Evolutionary conservation across 805 yeast species (phyloP), one percentile per base, ranked within the genome.

Genomic region (Diddensiella transvaalensis): DNA sequence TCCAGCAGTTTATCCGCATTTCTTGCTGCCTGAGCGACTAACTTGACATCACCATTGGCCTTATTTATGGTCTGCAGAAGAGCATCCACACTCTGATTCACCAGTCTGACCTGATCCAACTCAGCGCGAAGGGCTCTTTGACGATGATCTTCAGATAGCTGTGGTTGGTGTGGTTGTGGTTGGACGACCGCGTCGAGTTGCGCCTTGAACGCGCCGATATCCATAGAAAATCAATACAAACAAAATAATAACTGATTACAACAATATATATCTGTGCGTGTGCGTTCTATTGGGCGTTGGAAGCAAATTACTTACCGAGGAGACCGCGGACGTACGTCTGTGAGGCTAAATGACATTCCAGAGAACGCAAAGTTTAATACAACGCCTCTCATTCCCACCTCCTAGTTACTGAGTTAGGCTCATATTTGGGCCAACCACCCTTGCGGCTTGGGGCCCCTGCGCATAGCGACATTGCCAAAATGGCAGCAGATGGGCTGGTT

Each of bases 1-100:
- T 60, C 59, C n/a, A 63, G 53, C 32, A 63, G 45, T 24, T 49
- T 52, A 42, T 63, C 63, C 11, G 63, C 60, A 39, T 60, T 63
- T 24, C 40, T 41, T 3, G 62, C 48, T 22, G 63, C 52, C 2
- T 36, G 22, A 22, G 50, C 46, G 30, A 60, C 58, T 3, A 42
- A 32, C 6, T 49, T 45, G 3, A 58, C 40, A 41, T 58, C 50
- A 17, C 37, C 10, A 19, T 50, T 48, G 1, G 59, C 50, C 23
- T 36, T 41, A 11, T 47, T 46, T 3, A 58, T 33, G 6, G 58
- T 40, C 26, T 47, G 37, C 13, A 48, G 33, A 4, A 58, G 59
- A 8, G 51, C 41, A n/a, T 51, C 54, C 18, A 58, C 35, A 22
- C 50, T 51, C n/a, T 43, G 47, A 40, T 58, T 58, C 19, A 55